These are phyloP conservation scores for Phytophthora ramorum DNA, from an alignment of 352 stramenopile genomes.

Conservation along the genomic window DNA sequence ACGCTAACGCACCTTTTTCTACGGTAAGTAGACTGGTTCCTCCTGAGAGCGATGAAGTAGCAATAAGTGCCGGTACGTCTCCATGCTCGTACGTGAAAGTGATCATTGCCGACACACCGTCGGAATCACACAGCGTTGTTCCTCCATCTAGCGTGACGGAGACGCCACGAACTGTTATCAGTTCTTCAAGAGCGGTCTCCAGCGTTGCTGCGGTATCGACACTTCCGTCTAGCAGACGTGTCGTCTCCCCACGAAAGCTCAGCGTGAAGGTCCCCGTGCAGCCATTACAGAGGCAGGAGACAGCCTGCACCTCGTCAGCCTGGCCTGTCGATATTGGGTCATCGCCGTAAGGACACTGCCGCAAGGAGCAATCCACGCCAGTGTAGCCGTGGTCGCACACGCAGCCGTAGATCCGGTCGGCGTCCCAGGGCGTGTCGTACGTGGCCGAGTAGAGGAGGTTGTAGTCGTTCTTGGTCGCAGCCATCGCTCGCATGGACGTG, in stretches of 20 bases:
- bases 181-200: slow-evolving; percentile 50
- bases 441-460: slow-evolving; percentile 64
- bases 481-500: slow-evolving; percentile 72
- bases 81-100: slow-evolving; percentile 79
- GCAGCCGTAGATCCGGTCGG: slow-evolving; percentile 84
- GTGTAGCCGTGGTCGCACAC: slow-evolving; percentile 91
- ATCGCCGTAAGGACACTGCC: slow-evolving; percentile 88
- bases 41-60: slow-evolving; percentile 35
- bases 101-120: slow-evolving; percentile 66
- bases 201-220: slow-evolving; percentile 56
- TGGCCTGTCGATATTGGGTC: slow-evolving; percentile 82
- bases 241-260: slow-evolving; percentile 63
- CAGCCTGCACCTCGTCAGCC: slow-evolving; percentile 78
- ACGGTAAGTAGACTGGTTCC: slow-evolving; percentile 47
- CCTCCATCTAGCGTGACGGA: slow-evolving; percentile 55
- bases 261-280: slow-evolving; percentile 75
- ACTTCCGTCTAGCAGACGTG: slow-evolving; percentile 44
- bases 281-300: slow-evolving; percentile 68
- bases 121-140: slow-evolving; percentile 48
- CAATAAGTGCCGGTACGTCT: slow-evolving; percentile 59
- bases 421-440: slow-evolving; percentile 84
- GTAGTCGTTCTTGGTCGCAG: slow-evolving; percentile 59
- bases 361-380: slow-evolving; percentile 85
- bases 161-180: slow-evolving; percentile 63
- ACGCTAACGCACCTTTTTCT: slow-evolving; percentile 34